Conservation (phyloP, 371 early-diverging fungal genomes). For the Catenaria anguillulae region DNA sequence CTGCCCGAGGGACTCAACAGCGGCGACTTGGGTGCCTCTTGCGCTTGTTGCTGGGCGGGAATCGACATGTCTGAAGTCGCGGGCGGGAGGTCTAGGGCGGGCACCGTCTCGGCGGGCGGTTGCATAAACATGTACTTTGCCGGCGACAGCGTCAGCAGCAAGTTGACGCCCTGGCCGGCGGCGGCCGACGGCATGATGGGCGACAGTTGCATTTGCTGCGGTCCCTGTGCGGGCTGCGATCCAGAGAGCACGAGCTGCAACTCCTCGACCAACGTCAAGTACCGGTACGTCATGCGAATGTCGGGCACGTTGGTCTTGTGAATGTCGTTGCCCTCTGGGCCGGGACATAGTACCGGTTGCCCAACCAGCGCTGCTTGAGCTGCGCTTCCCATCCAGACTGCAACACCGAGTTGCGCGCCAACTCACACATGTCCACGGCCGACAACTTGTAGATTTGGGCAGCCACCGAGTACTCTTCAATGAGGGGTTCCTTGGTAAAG, state of each 20-base stretch:
- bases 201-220: neutral
- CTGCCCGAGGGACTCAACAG: neutral
- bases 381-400: slow-evolving; percentile 87
- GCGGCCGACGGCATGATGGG: neutral
- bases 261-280: slow-evolving; percentile 77
- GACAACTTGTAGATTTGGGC: slow-evolving; percentile 94
- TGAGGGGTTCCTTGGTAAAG: slow-evolving; percentile 94
- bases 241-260: slow-evolving; percentile 14
- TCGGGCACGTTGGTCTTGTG: slow-evolving; percentile 92
- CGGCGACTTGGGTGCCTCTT: neutral
- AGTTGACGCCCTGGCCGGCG: neutral
- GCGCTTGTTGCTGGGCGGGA: neutral
- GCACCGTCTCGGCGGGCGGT: neutral
- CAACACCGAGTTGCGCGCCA: slow-evolving; percentile 85
- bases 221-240: neutral
- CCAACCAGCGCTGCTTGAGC: slow-evolving; percentile 90
- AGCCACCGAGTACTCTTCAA: slow-evolving; percentile 97
- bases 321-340: slow-evolving; percentile 76
- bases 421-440: slow-evolving; percentile 92
- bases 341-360: slow-evolving; percentile 60
- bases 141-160: neutral
- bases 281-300: slow-evolving; percentile 73
- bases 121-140: slow-evolving; percentile 2
- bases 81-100: neutral
- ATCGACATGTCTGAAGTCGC: neutral